phyloP scores from a whole-genome alignment of 2,329 filamentous ascomycete genomes.

The Fusarium pilosicola region DNA sequence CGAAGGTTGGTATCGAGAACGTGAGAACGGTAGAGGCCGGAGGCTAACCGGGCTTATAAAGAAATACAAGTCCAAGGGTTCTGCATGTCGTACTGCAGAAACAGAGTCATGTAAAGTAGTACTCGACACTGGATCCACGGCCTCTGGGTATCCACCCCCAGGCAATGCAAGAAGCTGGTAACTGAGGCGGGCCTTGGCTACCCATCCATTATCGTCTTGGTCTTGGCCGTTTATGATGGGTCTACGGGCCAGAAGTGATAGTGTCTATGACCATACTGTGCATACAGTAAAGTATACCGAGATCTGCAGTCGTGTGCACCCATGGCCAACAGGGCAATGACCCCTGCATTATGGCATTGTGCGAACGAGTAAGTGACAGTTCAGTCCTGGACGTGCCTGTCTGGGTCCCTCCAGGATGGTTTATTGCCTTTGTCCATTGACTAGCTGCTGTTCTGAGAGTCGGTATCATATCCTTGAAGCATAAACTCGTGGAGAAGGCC shows the following conservation, averaged over 20 bases:
- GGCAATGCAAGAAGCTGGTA: conserved; percentile 2
- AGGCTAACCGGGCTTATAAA: conserved; percentile 33
- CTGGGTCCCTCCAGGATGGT: neutral
- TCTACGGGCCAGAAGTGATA: neutral
- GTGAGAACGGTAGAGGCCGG: conserved; percentile 1
- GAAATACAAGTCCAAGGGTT: conserved; percentile 4
- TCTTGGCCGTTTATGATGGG: conserved; percentile 15
- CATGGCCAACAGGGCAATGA: neutral
- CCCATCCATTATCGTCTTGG: neutral
- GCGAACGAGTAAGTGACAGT: neutral
- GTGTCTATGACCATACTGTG: neutral
- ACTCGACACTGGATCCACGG: conserved; percentile 26
- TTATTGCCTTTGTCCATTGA: neutral
- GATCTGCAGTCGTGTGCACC: conserved; percentile 6
- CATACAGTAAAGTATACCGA: conserved; percentile 1
- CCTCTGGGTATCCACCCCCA: conserved; percentile 27
- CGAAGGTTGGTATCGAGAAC: neutral
- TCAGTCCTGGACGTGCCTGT: neutral
- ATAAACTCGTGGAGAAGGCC: conserved; percentile 14
- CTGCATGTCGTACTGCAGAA: conserved; percentile 21
- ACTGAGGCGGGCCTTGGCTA: conserved; percentile 5
- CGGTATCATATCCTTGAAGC: neutral
- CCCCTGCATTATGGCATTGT: conserved; percentile 8
- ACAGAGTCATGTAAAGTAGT: conserved; percentile 32
- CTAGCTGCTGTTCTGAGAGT: neutral